A percentile compares a stretch with the other conserved stretches of the same genome.
Conservation (phyloP, 805 yeast species). For the Ogataea sp. region DNA sequence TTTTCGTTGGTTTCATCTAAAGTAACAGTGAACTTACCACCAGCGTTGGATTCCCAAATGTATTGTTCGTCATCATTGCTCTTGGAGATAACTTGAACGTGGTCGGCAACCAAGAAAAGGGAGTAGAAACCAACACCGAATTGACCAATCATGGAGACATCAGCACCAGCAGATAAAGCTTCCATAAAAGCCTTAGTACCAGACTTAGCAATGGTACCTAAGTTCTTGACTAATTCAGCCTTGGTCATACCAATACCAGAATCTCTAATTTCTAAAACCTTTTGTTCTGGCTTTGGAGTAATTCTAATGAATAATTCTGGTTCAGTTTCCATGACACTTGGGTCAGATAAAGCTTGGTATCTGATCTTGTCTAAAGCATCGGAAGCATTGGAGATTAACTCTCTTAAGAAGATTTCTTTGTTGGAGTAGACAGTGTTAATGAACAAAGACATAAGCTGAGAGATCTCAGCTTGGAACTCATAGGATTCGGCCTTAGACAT, state of each 20-base stretch:
- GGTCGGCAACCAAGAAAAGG: conserved; percentile 97
- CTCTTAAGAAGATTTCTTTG: conserved; percentile 99
- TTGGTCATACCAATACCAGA: conserved; percentile 99
- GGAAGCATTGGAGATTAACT: conserved; percentile 95
- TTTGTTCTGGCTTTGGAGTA: conserved; percentile 92
- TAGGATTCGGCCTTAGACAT: conserved; percentile 59
- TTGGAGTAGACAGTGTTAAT: conserved; percentile 99
- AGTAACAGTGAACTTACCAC: conserved; percentile 97
- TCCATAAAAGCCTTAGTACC: conserved; percentile 99
- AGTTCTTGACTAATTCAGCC: conserved; percentile 96
- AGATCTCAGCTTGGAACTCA: conserved; percentile 99
- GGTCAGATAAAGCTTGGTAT: conserved; percentile 92
- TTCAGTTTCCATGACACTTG: conserved; percentile 85
- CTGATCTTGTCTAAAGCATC: conserved; percentile 99
- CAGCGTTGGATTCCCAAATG: conserved; percentile 99
- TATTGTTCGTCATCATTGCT: conserved; percentile 99
- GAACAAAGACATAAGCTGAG: conserved; percentile 99
- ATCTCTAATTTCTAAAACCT: conserved; percentile 94
- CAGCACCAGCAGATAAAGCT: conserved; percentile 99
- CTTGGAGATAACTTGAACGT: conserved; percentile 96
- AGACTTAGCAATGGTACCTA: conserved; percentile 99
- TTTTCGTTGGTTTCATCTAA: conserved; percentile 81
- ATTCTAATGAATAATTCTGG: conserved; percentile 96
- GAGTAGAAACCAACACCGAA: conserved; percentile 99
- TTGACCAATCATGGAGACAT: conserved; percentile 99